Evolutionary conservation across 352 stramenopile genomes (phyloP), one percentile per base, ranked within the genome.

Genomic region (Globisporangium parvum): DNA sequence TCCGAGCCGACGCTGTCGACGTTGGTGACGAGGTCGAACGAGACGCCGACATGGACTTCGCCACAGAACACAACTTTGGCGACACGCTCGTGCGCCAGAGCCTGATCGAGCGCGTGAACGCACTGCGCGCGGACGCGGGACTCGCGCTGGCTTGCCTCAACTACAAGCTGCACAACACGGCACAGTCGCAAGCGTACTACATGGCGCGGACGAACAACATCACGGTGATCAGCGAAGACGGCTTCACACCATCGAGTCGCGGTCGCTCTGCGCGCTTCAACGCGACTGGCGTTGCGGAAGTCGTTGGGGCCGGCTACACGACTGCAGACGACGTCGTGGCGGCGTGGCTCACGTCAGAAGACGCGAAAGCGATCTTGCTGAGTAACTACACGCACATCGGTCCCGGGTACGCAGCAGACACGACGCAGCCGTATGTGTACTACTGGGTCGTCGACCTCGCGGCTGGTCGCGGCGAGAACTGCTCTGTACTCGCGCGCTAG

Each of bases 371-470:
- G 26, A 64, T 55, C 47, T 1, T 75, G n/a, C 52, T 72, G 23
- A 57, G 64, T 35, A 57, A 75, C 44, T 67, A 63, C 58, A 63
- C 59, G 37, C 68, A 67, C 51, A 53, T 75, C 33, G 67, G 67
- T 10, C 60, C 58, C 9, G 67, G 64, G 20, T 72, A 65, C 61
- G 55, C 64, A 1, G 58, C 55, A 50, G 58, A 72, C 42, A 31
- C 48, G 20, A 53, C 35, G 35, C 57, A 70, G 51, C 15, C 21
- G 23, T 72, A 70, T 57, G 54, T 53, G 47, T 48, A 58, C 20
- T 75, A 69, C 52, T 75, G 64, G 64, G 44, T 56, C 6, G 47
- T 68, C 20, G 67, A 75, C 45, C 70, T 75, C 9, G 41, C 41
- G 12, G 1, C 8, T n/a, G n/a, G 41, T 23, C 41, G 18, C 18